A percentile compares a stretch with the other conserved stretches of the same genome.
phyloP scores from a whole-genome alignment of 106 monocot species.

The Dendrobium nobile region DNA sequence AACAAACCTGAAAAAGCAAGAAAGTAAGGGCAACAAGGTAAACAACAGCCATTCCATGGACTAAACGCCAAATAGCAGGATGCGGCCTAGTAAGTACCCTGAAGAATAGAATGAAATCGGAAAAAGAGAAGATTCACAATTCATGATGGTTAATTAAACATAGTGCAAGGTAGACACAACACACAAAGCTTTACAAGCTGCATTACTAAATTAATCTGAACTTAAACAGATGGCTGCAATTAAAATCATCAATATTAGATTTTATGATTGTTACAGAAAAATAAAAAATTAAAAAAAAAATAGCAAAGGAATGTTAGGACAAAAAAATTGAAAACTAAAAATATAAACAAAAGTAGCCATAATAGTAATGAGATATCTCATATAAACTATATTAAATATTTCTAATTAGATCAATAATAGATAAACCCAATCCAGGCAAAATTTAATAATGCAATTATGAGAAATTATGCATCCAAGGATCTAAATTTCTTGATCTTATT shows the following conservation, averaged over 20 bases:
- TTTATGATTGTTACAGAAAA: background rate
- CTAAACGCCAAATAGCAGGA: constrained; percentile 91
- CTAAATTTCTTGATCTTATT: background rate
- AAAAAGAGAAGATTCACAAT: background rate
- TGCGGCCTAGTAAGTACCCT: constrained; percentile 94
- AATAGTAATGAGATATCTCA: no score
- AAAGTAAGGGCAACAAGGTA: constrained; percentile 96
- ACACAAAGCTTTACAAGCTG: background rate
- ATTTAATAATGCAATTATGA: no score
- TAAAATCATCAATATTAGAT: no score
- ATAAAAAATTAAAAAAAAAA: background rate
- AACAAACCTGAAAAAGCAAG: constrained; percentile 88
- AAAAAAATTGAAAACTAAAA: no score
- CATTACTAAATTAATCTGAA: background rate
- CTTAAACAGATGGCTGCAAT: background rate
- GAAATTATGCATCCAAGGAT: no score
- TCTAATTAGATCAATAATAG: no score
- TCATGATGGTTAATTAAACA: background rate
- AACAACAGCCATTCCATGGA: constrained; percentile 91
- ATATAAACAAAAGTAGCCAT: no score
- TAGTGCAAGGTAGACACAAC: background rate
- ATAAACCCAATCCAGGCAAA: no score
- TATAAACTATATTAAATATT: no score
- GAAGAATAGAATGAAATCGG: constrained; percentile 9
- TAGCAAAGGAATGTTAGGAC: background rate